phyloP scores from a whole-genome alignment of 495 filamentous ascomycete genomes.

The Penicillium lividum region DNA sequence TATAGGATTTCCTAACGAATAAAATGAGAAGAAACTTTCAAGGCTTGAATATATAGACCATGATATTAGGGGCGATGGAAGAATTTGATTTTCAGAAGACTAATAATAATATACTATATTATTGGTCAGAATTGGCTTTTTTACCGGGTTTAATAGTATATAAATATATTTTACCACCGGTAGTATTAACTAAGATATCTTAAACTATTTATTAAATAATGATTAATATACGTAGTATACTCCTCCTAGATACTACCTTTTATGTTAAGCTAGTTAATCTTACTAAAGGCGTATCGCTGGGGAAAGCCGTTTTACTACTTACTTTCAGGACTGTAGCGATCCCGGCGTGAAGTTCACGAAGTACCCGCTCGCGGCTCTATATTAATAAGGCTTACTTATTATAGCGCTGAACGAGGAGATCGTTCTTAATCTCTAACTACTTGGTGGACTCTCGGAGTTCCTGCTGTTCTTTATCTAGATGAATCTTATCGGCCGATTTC shows the following conservation, averaged over 20 bases:
- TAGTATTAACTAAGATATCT: not conserved
- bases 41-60: not conserved
- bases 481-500: conserved; percentile 5
- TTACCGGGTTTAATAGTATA: not conserved
- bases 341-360: not conserved
- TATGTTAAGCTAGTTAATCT: not conserved
- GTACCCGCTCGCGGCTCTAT: conserved; percentile 1
- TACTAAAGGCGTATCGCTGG: not conserved
- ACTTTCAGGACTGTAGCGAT: not conserved
- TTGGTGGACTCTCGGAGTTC: not conserved
- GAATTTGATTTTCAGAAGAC: not conserved
- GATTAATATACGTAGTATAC: too few relatives aligned
- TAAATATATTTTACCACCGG: not conserved
- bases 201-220: not conserved
- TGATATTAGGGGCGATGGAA: not conserved
- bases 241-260: too few relatives aligned
- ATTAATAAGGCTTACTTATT: conserved; percentile 1
- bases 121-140: not conserved
- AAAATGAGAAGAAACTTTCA: not conserved
- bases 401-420: conserved; percentile 3
- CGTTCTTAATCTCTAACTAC: conserved; percentile 3
- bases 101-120: not conserved
- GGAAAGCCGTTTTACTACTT: not conserved
- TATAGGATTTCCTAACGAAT: not conserved
- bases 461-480: conserved; percentile 5